A percentile compares a stretch with the other conserved stretches of the same genome.
phyloP scores from a whole-genome alignment of 805 yeast genomes.

The Deakozyma indianensis region DNA sequence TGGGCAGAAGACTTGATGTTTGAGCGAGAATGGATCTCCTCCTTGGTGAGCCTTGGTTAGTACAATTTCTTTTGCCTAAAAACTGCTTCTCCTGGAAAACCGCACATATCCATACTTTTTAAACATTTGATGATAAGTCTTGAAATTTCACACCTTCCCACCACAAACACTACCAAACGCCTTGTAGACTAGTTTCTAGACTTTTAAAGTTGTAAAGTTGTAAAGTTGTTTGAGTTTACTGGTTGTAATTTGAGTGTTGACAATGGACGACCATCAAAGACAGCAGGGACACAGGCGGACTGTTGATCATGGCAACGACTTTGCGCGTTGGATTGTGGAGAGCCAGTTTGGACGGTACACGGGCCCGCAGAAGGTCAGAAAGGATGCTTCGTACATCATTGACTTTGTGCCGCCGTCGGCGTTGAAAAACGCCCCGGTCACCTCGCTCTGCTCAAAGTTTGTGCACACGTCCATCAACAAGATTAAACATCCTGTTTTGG shows the following conservation, averaged over 20 bases:
- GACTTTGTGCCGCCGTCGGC: constrained; percentile 50
- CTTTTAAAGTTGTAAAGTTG: no score
- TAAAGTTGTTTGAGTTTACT: no score
- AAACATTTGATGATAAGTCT: constrained; percentile 27
- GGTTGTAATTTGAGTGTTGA: no score
- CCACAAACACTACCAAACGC: background rate
- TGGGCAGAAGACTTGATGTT: constrained; percentile 92
- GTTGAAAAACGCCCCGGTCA: constrained; percentile 33
- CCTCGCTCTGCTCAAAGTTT: constrained; percentile 65
- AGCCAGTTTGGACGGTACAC: constrained; percentile 23
- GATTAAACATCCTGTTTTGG: constrained; percentile 78
- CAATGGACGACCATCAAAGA: no score
- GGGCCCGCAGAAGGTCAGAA: constrained; percentile 29
- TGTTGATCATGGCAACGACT: constrained; percentile 62
- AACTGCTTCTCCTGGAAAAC: no score
- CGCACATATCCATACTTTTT: constrained; percentile 23
- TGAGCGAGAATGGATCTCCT: constrained; percentile 79
- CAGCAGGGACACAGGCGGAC: constrained; percentile 40
- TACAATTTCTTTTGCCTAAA: no score
- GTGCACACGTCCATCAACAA: constrained; percentile 86
- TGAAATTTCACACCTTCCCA: constrained; percentile 1
- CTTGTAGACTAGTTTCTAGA: no score
- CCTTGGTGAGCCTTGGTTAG: constrained; percentile 45
- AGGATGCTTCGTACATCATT: constrained; percentile 52
- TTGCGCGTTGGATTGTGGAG: constrained; percentile 46